Evolutionary conservation across 2,329 filamentous ascomycete genomes (phyloP), one percentile per base, ranked within the genome.

Genomic region (Colletotrichum melonis): DNA sequence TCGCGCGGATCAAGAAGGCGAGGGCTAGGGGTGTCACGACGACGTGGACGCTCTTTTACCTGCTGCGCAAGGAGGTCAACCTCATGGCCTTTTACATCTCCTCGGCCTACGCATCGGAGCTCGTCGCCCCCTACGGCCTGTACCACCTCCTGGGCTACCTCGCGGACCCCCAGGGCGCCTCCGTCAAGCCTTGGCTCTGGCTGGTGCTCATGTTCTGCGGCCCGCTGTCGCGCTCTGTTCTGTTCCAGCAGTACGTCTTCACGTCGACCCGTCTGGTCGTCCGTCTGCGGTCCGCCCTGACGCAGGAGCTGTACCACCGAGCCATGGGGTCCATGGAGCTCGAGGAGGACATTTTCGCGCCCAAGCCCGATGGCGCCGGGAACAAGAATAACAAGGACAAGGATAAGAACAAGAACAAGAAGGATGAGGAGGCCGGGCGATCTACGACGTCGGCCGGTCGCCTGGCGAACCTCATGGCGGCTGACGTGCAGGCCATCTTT

Each of bases 161-260:
- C 32, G 83, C 85, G 69, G 77, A 84, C 35, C 87, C 88, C 0
- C 78, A 79, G n/a, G 78, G 76, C 24, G 84, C 87, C n/a, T 77
- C 79, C 22, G 82, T 88, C 32, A 83, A 83, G 30, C 88, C 88
- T 2, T 86, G 85, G 81, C 76, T 89, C 58, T 91, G 89, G 89
- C 80, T 91, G 9, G 74, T 86, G 2, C 82, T 90, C 42, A 82
- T 90, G 72, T 90, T 90, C 69, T 67, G 85, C 49, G 89, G 89
- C 0, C 88, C 88, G 1, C 75, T 86, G 54, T 77, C 80, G 4
- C 85, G 86, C 16, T 88, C 89, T 3, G 75, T 90, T 56, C 79
- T 83, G 67, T 89, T 86, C 74, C 88, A 91, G 77, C 88, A 88
- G 75, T 91, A 91, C 77, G 83, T 90, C 42, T 91, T 90, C 76